A percentile compares a stretch with the other conserved stretches of the same genome.
Evolutionary conservation across 2,329 filamentous ascomycete species (phyloP).

Genomic region (Pestalotiopsis sp.): DNA sequence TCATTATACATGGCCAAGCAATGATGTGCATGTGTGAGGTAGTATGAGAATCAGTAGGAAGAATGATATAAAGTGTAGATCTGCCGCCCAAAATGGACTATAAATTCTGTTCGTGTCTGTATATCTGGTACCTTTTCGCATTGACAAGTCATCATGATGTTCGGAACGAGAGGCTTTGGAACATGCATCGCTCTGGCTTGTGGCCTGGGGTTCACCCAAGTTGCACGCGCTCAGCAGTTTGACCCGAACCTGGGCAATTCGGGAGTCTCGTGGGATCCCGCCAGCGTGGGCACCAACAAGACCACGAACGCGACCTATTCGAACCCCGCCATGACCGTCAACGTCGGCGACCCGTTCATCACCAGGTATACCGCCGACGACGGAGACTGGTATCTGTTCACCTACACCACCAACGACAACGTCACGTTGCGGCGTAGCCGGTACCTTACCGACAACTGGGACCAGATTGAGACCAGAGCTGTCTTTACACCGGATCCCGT

Average conservation of each 20-base stretch:
- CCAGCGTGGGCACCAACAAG: constrained; percentile 36
- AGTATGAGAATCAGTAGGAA: not conserved
- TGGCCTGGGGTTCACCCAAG: constrained; percentile 17
- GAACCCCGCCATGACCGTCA: constrained; percentile 42
- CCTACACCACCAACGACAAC: constrained; percentile 41
- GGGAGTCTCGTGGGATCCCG: constrained; percentile 31
- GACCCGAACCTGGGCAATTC: constrained; percentile 33
- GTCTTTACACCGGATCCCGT: constrained; percentile 37
- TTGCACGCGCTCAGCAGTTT: constrained; percentile 30
- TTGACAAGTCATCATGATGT: not conserved
- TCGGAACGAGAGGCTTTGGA: not conserved
- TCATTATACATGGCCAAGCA: not conserved
- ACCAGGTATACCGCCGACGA: constrained; percentile 32
- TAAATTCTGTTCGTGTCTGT: not conserved
- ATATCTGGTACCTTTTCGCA: not conserved
- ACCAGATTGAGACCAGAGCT: constrained; percentile 37
- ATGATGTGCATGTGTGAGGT: not conserved
- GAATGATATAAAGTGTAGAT: not conserved
- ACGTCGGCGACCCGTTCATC: constrained; percentile 44
- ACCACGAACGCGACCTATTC: constrained; percentile 40
- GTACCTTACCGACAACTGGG: constrained; percentile 43
- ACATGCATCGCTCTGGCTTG: constrained; percentile 16
- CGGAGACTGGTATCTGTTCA: constrained; percentile 42
- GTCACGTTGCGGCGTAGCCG: constrained; percentile 40
- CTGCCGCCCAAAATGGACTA: not conserved